Evolutionary conservation across 1,139 yeast species (phyloP).

Genomic region (Pneumocystis sp.): DNA sequence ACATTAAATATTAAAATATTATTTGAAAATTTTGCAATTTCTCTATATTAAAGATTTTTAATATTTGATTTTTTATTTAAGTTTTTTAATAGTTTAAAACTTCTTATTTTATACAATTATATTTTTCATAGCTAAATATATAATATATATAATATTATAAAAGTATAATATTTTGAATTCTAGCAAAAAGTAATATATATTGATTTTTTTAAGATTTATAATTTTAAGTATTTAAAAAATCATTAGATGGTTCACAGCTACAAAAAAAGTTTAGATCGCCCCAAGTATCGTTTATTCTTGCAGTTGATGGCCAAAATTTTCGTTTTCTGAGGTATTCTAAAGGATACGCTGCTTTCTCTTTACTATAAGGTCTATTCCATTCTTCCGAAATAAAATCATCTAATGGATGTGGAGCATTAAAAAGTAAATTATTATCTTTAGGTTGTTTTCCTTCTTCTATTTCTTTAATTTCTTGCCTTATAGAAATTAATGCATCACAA

Average conservation of each 20-base stretch:
- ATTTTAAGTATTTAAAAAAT: not conserved
- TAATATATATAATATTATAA: too few relatives aligned
- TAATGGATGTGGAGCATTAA: slow-evolving; percentile 85
- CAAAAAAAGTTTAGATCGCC: slow-evolving; percentile 90
- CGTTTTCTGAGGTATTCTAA: slow-evolving; percentile 51
- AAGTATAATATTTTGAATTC: not conserved
- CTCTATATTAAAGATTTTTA: too few relatives aligned
- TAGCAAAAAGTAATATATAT: not conserved
- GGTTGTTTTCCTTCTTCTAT: slow-evolving; percentile 49
- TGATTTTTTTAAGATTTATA: not conserved
- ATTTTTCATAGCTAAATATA: too few relatives aligned
- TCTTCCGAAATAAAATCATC: slow-evolving; percentile 58
- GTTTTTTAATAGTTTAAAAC: too few relatives aligned
- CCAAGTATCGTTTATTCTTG: slow-evolving; percentile 82
- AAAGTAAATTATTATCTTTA: slow-evolving; percentile 50
- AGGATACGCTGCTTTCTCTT: slow-evolving; percentile 91
- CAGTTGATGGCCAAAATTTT: slow-evolving; percentile 92
- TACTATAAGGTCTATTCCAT: slow-evolving; percentile 78
- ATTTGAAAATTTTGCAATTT: too few relatives aligned
- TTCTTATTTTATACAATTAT: too few relatives aligned
- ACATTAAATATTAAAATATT: too few relatives aligned
- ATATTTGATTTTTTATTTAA: too few relatives aligned
- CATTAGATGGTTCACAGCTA: slow-evolving; percentile 42
- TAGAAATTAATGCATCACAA: slow-evolving; percentile 70
- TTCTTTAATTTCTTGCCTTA: slow-evolving; percentile 70